Base-by-base conservation (phyloP, 2,329 filamentous ascomycete species). In the Penicillium sp. region DNA sequence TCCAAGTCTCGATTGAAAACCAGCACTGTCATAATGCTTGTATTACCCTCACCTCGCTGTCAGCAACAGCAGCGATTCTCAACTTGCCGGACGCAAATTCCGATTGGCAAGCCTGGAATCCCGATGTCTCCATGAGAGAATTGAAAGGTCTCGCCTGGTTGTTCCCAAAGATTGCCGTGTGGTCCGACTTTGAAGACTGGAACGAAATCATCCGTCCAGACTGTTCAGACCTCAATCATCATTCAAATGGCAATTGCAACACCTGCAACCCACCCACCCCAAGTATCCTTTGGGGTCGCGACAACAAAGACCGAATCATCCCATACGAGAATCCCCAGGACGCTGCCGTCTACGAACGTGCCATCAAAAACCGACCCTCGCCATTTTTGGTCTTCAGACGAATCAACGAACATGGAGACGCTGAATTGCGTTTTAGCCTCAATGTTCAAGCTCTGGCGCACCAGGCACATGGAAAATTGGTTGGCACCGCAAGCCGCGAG, bases 261-360 rank as follows among this genome's bases (percentile, higher is more conserved):
- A 52, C 63, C n/a, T 76, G 74, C 48, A 65, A 68, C 9, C 74
- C 74, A 11, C 50, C 41, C 39, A 70, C 68, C 31, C 73, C 74
- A 13, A 60, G 59, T 29, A 67, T 75, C 9, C 50, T 71, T 11
- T 76, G 74, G 75, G 67, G 68, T 2, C 60, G 68, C 5, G 61
- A 70, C 45, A 59, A 58, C 45, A 67, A 62, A 43, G 67, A 68
- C 6, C 60, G 57, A 15, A 58, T 80, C 21, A 71, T 71, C 15
- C 75, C 81, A 1, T 79, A 78, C 48, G 84, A 86, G 64, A 77
- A 85, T 60, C 76, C 79, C 0, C 66, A 76, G 54, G 75, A 78
- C 58, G 82, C 83, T 31, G 79, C 77, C 2, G 56, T 67, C 0
- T 84, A 79, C 59, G 84, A 86, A 63, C 73, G 75, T 38, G 72